Base-by-base conservation (phyloP, 2,329 filamentous ascomycete species). In the Hypoxylon sp. region DNA sequence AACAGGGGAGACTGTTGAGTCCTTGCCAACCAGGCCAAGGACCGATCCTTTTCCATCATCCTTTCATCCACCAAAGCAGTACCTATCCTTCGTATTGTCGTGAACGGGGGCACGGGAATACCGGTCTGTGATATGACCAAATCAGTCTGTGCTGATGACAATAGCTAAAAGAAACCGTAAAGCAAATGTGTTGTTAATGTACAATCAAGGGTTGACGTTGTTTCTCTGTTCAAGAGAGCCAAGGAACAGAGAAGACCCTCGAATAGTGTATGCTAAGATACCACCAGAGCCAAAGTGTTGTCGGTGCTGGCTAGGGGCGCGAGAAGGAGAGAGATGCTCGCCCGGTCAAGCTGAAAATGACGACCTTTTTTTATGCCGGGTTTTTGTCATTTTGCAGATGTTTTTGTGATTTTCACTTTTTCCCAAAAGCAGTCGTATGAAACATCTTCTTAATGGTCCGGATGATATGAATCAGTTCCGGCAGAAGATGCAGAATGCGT, bases 321-420 rank as follows among this genome's bases (percentile, higher is more conserved):
- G 59, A 63, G n/a, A 63, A 56, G 49, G 49, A 21, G 17, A 50
- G 36, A 45, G 25, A 5, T 43, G 65, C 52, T 53, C 41, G 64
- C 63, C 64, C 68, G 65, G 68, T 57, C 65, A 49, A 61, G 53
- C 59, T 25, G 45, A 52, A 34, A 28, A 21, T 32, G 36, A 21
- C 14, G 6, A 23, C 17, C 48, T 63, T 63, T 63, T 57, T 66
- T 63, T 63, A 38, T 45, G 63, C 38, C 48, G 66, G 64, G 60
- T 21, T 65, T 68, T 70, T 67, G 0, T 65, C 17, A 14, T 43
- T 43, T 43, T 43, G 17, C 7, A 41, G 17, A 38, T 41, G 5
- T 41, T 41, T 41, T 41, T 41, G 38, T n/a, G 34, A n/a, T 38
- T 41, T 41, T 19, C 6, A 17, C 6, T n/a, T 43, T 43, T 43